Conservation (phyloP, 1,284 basidiomycete species). For the Ganoderma boninense region DNA sequence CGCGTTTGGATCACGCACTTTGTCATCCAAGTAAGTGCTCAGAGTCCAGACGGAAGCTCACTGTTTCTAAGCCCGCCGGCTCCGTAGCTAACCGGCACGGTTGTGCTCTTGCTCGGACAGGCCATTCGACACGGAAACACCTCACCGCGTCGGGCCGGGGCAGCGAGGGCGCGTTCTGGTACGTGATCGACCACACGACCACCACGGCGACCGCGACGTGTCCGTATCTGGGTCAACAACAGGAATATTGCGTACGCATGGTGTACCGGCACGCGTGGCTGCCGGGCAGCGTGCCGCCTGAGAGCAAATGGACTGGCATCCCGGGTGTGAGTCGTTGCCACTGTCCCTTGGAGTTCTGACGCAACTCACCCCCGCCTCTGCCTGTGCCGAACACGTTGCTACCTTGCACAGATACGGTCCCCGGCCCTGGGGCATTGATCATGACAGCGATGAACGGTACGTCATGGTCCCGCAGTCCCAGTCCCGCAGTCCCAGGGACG, state of each 20-base stretch:
- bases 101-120: constrained; percentile 11
- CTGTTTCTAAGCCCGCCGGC: not conserved
- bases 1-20: constrained; percentile 39
- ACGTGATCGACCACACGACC: constrained; percentile 58
- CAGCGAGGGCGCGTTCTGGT: constrained; percentile 49
- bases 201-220: constrained; percentile 47
- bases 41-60: not conserved
- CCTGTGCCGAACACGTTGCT: not conserved
- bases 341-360: not conserved
- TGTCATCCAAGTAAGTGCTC: constrained; percentile 31
- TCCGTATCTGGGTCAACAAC: constrained; percentile 59
- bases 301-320: constrained; percentile 11
- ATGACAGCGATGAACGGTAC: constrained; percentile 14
- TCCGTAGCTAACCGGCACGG: not conserved
- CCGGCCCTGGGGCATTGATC: not conserved
- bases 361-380: not conserved
- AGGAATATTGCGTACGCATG: constrained; percentile 44
- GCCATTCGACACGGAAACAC: constrained; percentile 49
- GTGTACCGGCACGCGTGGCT: constrained; percentile 34
- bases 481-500: too few relatives aligned
- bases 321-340: constrained; percentile 19
- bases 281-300: constrained; percentile 28
- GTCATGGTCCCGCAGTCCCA: not conserved
- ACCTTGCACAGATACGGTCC: not conserved
- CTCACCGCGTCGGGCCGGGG: constrained; percentile 62